These are phyloP conservation scores for Phytophthora colocasiae DNA, from an alignment of 352 stramenopile genomes.

Conservation along the genomic window DNA sequence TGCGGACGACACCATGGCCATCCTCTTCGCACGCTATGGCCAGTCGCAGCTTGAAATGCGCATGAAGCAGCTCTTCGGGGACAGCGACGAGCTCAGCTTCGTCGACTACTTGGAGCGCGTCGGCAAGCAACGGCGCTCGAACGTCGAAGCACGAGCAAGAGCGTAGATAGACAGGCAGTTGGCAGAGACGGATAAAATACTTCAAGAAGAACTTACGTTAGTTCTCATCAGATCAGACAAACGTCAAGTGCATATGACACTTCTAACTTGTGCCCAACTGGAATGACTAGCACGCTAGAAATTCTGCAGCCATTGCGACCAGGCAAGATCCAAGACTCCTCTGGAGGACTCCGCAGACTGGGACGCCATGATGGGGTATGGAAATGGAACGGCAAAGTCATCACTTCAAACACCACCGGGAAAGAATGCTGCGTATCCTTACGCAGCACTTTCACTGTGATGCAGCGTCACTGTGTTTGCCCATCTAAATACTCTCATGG, in stretches of 20 bases:
- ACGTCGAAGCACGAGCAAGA: conserved; percentile 61
- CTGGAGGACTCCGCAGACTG: too few species aligned
- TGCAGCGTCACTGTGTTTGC: too few species aligned
- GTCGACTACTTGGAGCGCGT: conserved; percentile 84
- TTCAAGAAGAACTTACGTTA: background rate
- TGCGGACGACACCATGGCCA: conserved; percentile 98
- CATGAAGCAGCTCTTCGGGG: conserved; percentile 93
- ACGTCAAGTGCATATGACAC: conserved; percentile 11
- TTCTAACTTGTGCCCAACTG: conserved; percentile 3
- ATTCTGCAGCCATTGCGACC: background rate
- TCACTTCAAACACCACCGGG: too few species aligned
- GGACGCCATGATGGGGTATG: too few species aligned
- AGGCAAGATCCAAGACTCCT: too few species aligned
- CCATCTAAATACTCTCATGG: background rate
- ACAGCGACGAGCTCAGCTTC: conserved; percentile 84
- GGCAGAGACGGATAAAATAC: conserved; percentile 17
- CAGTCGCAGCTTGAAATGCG: conserved; percentile 90
- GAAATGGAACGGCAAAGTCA: too few species aligned
- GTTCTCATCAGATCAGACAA: background rate
- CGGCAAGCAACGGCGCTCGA: conserved; percentile 73
- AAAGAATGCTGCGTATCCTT: background rate
- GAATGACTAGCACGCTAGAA: conserved; percentile 7
- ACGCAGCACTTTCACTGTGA: background rate
- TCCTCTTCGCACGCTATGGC: conserved; percentile 95
- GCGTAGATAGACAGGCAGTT: conserved; percentile 30